These are phyloP conservation scores for Eugenia klotzschiana DNA, from an alignment of 441 rosid genomes.

Conservation along the genomic window DNA sequence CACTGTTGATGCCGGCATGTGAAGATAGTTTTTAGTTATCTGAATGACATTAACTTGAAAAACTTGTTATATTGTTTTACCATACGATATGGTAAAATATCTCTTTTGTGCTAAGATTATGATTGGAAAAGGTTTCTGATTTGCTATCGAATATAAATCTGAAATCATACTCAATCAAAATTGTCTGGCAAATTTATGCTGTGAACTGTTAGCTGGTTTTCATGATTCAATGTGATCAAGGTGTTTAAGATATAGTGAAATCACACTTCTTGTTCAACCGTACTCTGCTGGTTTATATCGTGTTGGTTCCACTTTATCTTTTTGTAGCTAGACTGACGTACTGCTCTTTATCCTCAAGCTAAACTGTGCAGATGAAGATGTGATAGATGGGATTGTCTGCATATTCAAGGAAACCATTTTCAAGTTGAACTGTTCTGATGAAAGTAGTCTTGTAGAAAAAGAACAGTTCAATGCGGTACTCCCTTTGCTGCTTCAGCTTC, in stretches of 20 bases:
- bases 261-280: background rate
- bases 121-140: background rate
- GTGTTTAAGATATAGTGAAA: background rate
- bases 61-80: background rate
- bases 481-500: constrained; percentile 58
- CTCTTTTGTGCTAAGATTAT: background rate
- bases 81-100: background rate
- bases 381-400: constrained; percentile 49
- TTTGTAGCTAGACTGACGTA: constrained; percentile 3
- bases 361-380: constrained; percentile 55
- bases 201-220: background rate
- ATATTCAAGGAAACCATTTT: constrained; percentile 54
- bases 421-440: constrained; percentile 34
- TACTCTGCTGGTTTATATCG: background rate
- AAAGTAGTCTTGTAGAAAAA: constrained; percentile 21
- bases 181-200: background rate
- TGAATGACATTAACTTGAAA: background rate
- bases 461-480: constrained; percentile 46
- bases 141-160: background rate
- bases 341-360: constrained; percentile 35
- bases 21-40: background rate
- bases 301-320: background rate
- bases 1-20: background rate
- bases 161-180: background rate
- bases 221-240: background rate